These are phyloP conservation scores for Verticillium klebahnii DNA, from an alignment of 2,329 filamentous ascomycete species.

Conservation along the genomic window DNA sequence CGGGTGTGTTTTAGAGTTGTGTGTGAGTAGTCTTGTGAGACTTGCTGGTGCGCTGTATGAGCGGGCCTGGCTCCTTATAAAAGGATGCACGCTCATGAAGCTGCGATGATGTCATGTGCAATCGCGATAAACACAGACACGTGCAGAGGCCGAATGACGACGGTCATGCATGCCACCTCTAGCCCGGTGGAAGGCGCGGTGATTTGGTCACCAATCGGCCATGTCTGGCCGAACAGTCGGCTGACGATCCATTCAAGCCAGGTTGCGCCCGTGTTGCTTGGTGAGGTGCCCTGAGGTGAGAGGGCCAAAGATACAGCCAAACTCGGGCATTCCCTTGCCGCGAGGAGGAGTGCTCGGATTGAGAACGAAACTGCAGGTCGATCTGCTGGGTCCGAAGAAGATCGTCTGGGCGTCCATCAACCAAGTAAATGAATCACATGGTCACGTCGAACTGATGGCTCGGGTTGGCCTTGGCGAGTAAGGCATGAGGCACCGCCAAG, in stretches of 20 bases:
- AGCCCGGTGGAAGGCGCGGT: not conserved
- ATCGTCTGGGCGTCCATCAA: no score
- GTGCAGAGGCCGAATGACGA: not conserved
- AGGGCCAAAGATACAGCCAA: no score
- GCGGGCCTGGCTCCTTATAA: not conserved
- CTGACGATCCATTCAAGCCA: not conserved
- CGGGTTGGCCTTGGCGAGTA: not conserved
- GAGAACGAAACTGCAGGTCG: no score
- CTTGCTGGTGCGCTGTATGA: no score
- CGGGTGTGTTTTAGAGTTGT: not conserved
- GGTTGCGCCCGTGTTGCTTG: not conserved
- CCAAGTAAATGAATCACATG: no score
- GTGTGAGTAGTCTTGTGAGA: not conserved
- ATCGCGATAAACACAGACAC: not conserved
- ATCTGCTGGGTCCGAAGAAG: no score
- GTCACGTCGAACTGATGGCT: no score
- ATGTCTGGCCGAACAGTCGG: not conserved
- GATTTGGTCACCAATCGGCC: not conserved
- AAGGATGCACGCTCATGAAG: not conserved
- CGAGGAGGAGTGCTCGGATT: no score
- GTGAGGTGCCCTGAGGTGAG: no score
- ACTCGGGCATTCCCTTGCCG: no score
- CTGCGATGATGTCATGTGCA: not conserved
- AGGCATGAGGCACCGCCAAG: not conserved
- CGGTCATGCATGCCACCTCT: not conserved